Percentiles rank a stretch among this genome's conserved stretches.
Conservation (phyloP, 495 filamentous ascomycete species). For the Trichoderma orchidacearum region DNA sequence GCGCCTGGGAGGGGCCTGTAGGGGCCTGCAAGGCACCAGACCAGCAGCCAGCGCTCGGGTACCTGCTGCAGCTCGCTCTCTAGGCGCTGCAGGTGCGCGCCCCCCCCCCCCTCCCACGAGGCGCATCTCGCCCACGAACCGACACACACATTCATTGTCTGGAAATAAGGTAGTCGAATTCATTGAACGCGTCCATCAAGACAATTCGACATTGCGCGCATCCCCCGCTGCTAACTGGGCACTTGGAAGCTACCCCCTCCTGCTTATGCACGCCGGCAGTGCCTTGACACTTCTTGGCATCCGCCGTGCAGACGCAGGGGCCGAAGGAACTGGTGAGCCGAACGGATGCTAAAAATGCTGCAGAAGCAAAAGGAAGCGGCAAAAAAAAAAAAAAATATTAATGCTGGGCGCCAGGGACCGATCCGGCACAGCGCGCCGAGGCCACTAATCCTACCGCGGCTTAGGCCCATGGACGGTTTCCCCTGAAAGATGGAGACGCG, state of each 20-base stretch:
- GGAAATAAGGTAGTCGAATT: too few relatives aligned
- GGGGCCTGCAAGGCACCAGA: neutral
- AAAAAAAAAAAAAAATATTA: neutral
- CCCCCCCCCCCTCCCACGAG: too few relatives aligned
- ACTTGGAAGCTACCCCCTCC: neutral
- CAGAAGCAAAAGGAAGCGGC: neutral
- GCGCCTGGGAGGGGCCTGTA: neutral
- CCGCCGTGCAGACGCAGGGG: neutral
- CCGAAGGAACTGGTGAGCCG: neutral
- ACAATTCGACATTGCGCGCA: too few relatives aligned
- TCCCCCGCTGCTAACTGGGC: too few relatives aligned
- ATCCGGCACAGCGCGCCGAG: conserved; percentile 1
- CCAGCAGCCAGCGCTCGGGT: too few relatives aligned
- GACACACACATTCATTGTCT: too few relatives aligned
- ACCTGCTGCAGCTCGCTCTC: too few relatives aligned
- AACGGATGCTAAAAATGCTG: neutral
- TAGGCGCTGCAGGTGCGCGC: too few relatives aligned
- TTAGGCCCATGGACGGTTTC: neutral
- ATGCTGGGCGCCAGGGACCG: neutral
- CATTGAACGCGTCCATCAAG: too few relatives aligned
- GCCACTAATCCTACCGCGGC: neutral
- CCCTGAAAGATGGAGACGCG: neutral
- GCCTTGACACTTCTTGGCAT: neutral
- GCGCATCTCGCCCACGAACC: too few relatives aligned
- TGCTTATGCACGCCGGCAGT: neutral